Evolutionary conservation across 805 yeast species (phyloP).

Genomic region (Kluyveromyces nonfermentans): DNA sequence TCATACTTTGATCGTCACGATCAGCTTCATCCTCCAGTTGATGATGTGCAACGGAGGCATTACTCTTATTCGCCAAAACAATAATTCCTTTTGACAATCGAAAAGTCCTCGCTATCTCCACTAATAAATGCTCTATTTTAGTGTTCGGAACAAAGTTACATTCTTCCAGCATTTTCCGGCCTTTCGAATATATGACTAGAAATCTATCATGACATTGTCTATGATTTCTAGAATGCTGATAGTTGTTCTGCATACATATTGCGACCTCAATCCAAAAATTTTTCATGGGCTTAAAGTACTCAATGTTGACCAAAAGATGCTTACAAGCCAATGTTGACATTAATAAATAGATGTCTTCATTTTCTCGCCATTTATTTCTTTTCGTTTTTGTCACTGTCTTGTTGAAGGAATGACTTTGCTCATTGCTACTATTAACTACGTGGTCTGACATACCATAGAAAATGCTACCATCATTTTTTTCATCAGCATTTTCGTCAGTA

Average conservation of each 20-base stretch:
- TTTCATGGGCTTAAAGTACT: slow-evolving; percentile 24
- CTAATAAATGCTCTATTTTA: slow-evolving; percentile 5
- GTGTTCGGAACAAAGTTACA: background rate
- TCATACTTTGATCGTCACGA: background rate
- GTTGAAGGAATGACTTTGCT: background rate
- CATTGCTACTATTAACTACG: background rate
- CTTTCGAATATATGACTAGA: slow-evolving; percentile 17
- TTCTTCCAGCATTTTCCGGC: slow-evolving; percentile 7
- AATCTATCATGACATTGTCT: slow-evolving; percentile 24
- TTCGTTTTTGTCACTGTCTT: slow-evolving; percentile 1
- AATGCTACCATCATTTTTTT: background rate
- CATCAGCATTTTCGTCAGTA: background rate
- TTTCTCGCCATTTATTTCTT: slow-evolving; percentile 19
- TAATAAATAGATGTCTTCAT: slow-evolving; percentile 18
- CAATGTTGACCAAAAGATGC: slow-evolving; percentile 16
- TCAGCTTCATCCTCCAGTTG: background rate
- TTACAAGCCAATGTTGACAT: slow-evolving; percentile 12
- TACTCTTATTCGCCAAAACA: background rate
- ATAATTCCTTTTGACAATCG: slow-evolving; percentile 16
- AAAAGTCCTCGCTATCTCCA: slow-evolving; percentile 12
- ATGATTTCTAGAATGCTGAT: slow-evolving; percentile 14
- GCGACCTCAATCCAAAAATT: slow-evolving; percentile 21
- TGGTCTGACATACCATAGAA: background rate
- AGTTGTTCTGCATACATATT: slow-evolving; percentile 9
- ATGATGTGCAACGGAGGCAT: background rate